Percentiles rank a stretch among this genome's conserved stretches.
Conservation (phyloP, 306 rosid species). For the Casuarina equisetifolia region DNA sequence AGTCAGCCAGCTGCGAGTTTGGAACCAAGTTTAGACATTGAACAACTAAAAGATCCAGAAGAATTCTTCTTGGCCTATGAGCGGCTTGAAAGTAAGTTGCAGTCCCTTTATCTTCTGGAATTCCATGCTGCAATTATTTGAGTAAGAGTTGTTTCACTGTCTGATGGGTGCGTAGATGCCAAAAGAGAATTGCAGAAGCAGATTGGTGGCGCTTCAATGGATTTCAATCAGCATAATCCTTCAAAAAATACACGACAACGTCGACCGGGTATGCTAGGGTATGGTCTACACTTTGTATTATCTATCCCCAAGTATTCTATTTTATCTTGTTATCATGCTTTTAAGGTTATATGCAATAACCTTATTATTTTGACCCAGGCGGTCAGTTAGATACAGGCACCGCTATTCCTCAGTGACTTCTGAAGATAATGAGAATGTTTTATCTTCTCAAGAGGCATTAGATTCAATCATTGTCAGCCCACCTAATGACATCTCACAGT, state of each 20-base stretch:
- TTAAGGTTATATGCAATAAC: slow-evolving; percentile 26
- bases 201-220: slow-evolving; percentile 40
- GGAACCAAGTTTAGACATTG: slow-evolving; percentile 48
- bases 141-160: slow-evolving; percentile 22
- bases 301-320: slow-evolving; percentile 12
- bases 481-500: slow-evolving; percentile 30
- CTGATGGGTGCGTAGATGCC: slow-evolving; percentile 58
- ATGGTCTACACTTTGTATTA: slow-evolving; percentile 23
- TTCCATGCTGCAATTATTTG: not conserved
- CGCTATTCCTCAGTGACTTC: slow-evolving; percentile 37
- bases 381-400: slow-evolving; percentile 58
- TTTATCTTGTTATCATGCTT: slow-evolving; percentile 1
- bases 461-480: slow-evolving; percentile 38
- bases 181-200: slow-evolving; percentile 71
- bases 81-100: slow-evolving; percentile 61
- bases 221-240: slow-evolving; percentile 38
- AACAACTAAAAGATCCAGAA: slow-evolving; percentile 56
- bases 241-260: slow-evolving; percentile 48
- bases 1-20: slow-evolving; percentile 54
- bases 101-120: slow-evolving; percentile 6
- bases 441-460: slow-evolving; percentile 48
- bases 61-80: slow-evolving; percentile 66
- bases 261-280: slow-evolving; percentile 70
- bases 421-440: slow-evolving; percentile 32
- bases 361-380: slow-evolving; percentile 45